Conservation (phyloP, 2,329 filamentous ascomycete species). For the Ustulina deusta region DNA sequence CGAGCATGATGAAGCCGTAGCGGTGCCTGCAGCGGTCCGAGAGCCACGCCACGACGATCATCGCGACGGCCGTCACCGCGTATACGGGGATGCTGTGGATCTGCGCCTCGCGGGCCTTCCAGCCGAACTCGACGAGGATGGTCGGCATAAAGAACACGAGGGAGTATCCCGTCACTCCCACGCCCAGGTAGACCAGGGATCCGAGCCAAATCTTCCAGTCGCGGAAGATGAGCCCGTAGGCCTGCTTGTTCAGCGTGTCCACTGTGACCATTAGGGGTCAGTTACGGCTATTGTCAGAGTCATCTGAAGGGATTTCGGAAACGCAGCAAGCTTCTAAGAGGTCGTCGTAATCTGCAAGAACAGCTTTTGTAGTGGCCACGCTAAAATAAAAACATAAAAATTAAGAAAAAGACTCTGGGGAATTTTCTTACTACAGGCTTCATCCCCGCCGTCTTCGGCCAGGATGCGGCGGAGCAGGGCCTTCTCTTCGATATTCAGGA, state of each 20-base stretch:
- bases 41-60: slow-evolving; percentile 50
- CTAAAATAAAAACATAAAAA: neutral
- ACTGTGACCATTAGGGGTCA: slow-evolving; percentile 26
- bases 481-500: slow-evolving; percentile 58
- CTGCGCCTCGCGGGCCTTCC: slow-evolving; percentile 53
- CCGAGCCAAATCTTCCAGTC: slow-evolving; percentile 59
- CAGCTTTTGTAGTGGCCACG: neutral
- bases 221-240: slow-evolving; percentile 49
- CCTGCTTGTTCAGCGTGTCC: slow-evolving; percentile 50
- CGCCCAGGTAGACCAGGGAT: slow-evolving; percentile 50
- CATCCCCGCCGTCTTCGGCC: slow-evolving; percentile 46
- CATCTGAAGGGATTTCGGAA: no score
- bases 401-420: neutral
- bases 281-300: neutral
- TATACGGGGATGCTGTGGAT: slow-evolving; percentile 56
- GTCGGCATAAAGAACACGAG: slow-evolving; percentile 57
- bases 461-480: slow-evolving; percentile 51
- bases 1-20: slow-evolving; percentile 51
- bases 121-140: slow-evolving; percentile 57
- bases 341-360: no score
- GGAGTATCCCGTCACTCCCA: slow-evolving; percentile 51
- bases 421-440: slow-evolving; percentile 38
- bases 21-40: slow-evolving; percentile 54
- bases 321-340: no score
- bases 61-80: slow-evolving; percentile 49